Percentiles rank a stretch among this genome's conserved stretches.
These are phyloP conservation scores for Vinca minor DNA, from an alignment of 257 asterid species.

Conservation along the genomic window DNA sequence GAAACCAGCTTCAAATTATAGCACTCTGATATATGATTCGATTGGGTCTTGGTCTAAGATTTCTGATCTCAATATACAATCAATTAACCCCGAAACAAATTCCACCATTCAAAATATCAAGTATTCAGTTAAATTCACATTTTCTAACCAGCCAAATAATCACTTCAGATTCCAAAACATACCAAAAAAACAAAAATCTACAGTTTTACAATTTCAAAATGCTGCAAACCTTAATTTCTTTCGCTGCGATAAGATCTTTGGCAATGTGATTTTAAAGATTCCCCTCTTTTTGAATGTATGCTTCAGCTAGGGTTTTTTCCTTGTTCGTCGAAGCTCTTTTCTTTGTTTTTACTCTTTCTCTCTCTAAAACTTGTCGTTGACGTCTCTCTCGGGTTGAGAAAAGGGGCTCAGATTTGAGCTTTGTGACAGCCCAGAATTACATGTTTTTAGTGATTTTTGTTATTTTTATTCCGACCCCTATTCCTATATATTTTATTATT, in stretches of 20 bases:
- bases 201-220: too few relatives aligned
- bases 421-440: constrained; percentile 15
- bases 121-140: constrained; percentile 10
- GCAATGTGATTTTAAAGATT: constrained; percentile 34
- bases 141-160: constrained; percentile 15
- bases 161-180: constrained; percentile 8
- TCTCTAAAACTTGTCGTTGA: constrained; percentile 28
- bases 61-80: background rate
- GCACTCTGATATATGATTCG: too few relatives aligned
- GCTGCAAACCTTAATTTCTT: constrained; percentile 31
- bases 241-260: constrained; percentile 27
- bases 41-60: too few relatives aligned
- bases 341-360: too few relatives aligned
- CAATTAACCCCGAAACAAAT: too few relatives aligned
- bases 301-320: constrained; percentile 13
- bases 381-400: constrained; percentile 15
- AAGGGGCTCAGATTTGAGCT: background rate
- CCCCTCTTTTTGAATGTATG: background rate
- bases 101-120: constrained; percentile 1
- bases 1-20: background rate
- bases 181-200: background rate
- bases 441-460: constrained; percentile 9
- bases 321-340: constrained; percentile 9
- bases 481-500: too few relatives aligned
- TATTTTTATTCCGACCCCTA: constrained; percentile 14